Base-by-base conservation (phyloP, 1,284 basidiomycete species). In the Trametes pubescens region DNA sequence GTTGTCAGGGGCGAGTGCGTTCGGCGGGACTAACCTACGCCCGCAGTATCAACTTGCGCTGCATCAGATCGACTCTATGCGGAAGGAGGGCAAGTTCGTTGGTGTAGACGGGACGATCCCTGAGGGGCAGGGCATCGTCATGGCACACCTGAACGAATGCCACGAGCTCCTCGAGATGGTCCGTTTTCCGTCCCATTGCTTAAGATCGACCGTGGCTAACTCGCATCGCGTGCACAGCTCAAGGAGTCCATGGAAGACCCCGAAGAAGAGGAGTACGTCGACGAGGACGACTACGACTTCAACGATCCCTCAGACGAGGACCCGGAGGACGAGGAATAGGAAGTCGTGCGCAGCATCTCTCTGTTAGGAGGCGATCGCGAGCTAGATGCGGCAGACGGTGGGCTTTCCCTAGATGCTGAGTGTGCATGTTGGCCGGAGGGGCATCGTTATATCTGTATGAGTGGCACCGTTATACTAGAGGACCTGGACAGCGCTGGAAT, bases 121-220 rank as follows among this genome's bases (percentile, higher is more conserved):
- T 0, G 98, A 99, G 77, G 97, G 97, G 5, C 97, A 99, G 76
- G 97, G 95, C 24, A 96, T 99, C 71, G 85, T 99, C 60, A 94
- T 96, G 82, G 97, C 97, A 5, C 95, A 99, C 77, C 81, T 99
- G 61, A 95, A 93, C 71, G 97, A 99, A 78, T 98, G 96, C 65
- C 96, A 99, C 74, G 96, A 99, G 79, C 83, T 97, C 57, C 84
- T 98, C 16, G 94, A 96, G 78, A 96, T 96, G 92, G 92, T 92
- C 68, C 51, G 84, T 77, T 18, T 34, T 16, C 1, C 32, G 29
- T 40, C 51, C 8, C 57, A 14, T 32, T 46, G 13, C 54, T 21
- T 14, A 32, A 48, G 57, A 24, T 13, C 16, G 26, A 13, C 24
- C 11, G 43, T 37, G 24, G 26, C 24, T 66, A 37, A 59, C 58